Conservation (phyloP, 257 asterid species). For the Nicotiana otophora region DNA sequence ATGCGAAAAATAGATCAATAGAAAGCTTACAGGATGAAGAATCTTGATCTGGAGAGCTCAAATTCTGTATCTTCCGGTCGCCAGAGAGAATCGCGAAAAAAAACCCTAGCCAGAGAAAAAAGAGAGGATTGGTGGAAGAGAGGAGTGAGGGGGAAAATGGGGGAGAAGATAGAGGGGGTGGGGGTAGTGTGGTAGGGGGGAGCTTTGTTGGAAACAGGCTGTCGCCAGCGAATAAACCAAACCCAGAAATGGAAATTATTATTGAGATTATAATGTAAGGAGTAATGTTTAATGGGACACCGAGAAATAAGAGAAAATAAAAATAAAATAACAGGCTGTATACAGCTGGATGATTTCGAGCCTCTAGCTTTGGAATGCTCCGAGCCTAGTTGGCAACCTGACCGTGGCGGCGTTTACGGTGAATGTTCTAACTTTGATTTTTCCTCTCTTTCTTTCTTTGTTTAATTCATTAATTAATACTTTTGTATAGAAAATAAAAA, state of each 20-base stretch:
- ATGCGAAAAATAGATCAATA: constrained; percentile 20
- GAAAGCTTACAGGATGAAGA: constrained; percentile 32
- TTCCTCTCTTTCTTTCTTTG: background rate
- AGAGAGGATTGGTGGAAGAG: constrained; percentile 17
- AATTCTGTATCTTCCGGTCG: constrained; percentile 10
- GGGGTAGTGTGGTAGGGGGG: constrained; percentile 18
- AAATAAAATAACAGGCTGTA: constrained; percentile 37
- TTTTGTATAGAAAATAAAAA: background rate
- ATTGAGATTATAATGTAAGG: background rate
- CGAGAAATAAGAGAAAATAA: background rate
- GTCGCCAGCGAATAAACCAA: constrained; percentile 74
- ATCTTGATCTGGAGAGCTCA: constrained; percentile 35
- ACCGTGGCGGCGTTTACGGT: constrained; percentile 30
- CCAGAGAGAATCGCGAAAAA: constrained; percentile 10
- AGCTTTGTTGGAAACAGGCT: constrained; percentile 86
- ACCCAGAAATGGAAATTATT: constrained; percentile 12
- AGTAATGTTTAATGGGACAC: background rate
- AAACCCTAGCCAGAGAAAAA: constrained; percentile 32
- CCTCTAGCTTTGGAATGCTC: constrained; percentile 14
- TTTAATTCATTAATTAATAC: background rate
- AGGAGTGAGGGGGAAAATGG: constrained; percentile 22
- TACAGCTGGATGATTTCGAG: constrained; percentile 31
- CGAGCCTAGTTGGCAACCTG: constrained; percentile 29
- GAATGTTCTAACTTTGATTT: constrained; percentile 21
- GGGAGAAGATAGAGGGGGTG: constrained; percentile 15